Evolutionary conservation across 345 rosid genomes (phyloP).

Genomic region (Luvunga scandens): DNA sequence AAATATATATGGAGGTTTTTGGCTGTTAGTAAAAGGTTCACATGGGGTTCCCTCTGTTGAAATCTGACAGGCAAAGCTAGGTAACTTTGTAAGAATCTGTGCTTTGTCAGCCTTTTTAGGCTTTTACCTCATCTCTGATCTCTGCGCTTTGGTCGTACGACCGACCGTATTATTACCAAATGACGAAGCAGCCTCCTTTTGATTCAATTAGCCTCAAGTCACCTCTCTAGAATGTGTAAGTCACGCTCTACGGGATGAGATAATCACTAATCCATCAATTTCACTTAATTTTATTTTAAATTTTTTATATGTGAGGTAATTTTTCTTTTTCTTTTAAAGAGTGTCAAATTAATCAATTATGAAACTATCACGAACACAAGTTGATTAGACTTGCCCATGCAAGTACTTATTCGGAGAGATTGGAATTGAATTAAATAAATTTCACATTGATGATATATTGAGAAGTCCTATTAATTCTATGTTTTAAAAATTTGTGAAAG

Average conservation of each 20-base stretch:
- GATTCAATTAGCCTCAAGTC: background rate
- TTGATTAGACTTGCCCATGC: too few relatives aligned
- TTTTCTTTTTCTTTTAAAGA: too few relatives aligned
- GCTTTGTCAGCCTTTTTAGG: constrained; percentile 22
- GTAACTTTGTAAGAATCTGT: constrained; percentile 40
- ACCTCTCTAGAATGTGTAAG: background rate
- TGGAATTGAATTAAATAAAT: too few relatives aligned
- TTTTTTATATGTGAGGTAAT: too few relatives aligned
- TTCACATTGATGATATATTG: too few relatives aligned
- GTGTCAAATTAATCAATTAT: too few relatives aligned
- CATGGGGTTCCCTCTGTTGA: constrained; percentile 5
- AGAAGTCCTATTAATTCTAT: too few relatives aligned
- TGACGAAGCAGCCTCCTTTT: constrained; percentile 24
- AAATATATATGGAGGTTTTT: background rate
- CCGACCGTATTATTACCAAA: constrained; percentile 47
- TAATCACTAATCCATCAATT: too few relatives aligned
- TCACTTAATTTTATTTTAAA: too few relatives aligned
- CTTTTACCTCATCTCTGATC: background rate
- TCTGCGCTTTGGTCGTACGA: constrained; percentile 25
- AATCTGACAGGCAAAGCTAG: constrained; percentile 16
- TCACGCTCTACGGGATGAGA: background rate
- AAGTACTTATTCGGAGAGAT: too few relatives aligned
- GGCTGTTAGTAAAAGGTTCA: constrained; percentile 13
- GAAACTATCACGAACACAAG: too few relatives aligned
- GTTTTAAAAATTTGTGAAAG: too few relatives aligned